Conservation (phyloP, 2,329 filamentous ascomycete genomes). For the Pyrenochaeta sp. region DNA sequence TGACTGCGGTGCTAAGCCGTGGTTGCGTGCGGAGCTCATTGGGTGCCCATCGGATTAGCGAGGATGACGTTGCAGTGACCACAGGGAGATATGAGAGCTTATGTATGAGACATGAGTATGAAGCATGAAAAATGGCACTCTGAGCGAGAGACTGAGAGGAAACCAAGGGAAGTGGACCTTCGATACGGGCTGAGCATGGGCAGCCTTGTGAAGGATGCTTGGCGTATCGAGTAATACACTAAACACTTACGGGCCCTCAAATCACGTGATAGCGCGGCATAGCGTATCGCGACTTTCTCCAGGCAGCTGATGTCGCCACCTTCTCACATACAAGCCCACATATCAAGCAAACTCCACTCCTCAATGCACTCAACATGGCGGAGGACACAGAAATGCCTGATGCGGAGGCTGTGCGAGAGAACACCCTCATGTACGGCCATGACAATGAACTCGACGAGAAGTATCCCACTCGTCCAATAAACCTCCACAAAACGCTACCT, state of each 20-base stretch:
- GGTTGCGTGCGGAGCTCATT: conserved; percentile 48
- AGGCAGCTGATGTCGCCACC: conserved; percentile 14
- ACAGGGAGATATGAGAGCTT: conserved; percentile 2
- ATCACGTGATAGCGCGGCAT: conserved; percentile 26
- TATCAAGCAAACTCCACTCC: background rate
- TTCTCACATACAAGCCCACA: conserved; percentile 8
- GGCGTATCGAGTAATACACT: conserved; percentile 11
- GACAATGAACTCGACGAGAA: conserved; percentile 60
- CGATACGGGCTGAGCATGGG: conserved; percentile 15
- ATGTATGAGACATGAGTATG: conserved; percentile 11
- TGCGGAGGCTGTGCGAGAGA: conserved; percentile 55
- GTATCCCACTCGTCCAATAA: conserved; percentile 81
- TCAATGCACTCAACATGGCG: conserved; percentile 37
- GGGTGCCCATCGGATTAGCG: conserved; percentile 45
- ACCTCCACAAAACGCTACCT: conserved; percentile 78
- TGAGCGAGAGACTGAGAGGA: conserved; percentile 23
- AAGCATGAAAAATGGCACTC: conserved; percentile 10
- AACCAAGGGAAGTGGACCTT: conserved; percentile 18
- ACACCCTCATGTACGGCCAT: conserved; percentile 59
- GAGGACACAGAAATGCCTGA: conserved; percentile 50
- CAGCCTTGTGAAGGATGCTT: conserved; percentile 13
- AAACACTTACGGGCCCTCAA: conserved; percentile 5
- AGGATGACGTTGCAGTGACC: conserved; percentile 21
- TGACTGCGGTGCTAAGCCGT: conserved; percentile 36
- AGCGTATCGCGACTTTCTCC: conserved; percentile 15